A percentile compares a stretch with the other conserved stretches of the same genome.
Conservation (phyloP, 805 yeast species). For the Lachancea waltii region DNA sequence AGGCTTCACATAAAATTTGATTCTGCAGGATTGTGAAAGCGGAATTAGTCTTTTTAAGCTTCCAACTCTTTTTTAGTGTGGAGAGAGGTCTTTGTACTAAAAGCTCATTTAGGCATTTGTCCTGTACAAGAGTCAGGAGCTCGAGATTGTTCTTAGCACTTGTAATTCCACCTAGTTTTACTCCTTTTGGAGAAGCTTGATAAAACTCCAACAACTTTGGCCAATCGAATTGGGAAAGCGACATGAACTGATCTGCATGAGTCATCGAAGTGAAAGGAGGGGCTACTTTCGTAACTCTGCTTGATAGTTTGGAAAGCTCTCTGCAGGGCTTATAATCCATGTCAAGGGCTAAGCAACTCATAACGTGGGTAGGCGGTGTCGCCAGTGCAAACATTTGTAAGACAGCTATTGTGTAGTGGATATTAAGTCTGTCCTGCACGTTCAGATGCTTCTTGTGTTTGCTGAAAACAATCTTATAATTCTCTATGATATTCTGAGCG, state of each 20-base stretch:
- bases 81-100: slow-evolving; percentile 12
- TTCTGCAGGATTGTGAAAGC: slow-evolving; percentile 20
- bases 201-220: slow-evolving; percentile 36
- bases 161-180: slow-evolving; percentile 13
- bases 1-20: slow-evolving; percentile 21
- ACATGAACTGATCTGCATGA: slow-evolving; percentile 39
- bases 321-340: slow-evolving; percentile 65
- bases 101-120: slow-evolving; percentile 7
- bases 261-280: slow-evolving; percentile 37
- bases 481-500: slow-evolving; percentile 20
- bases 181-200: slow-evolving; percentile 37
- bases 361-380: slow-evolving; percentile 47
- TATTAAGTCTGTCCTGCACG: slow-evolving; percentile 24
- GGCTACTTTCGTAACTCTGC: slow-evolving; percentile 36
- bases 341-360: slow-evolving; percentile 69
- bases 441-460: slow-evolving; percentile 23
- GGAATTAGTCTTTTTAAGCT: slow-evolving; percentile 2
- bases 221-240: slow-evolving; percentile 32
- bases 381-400: slow-evolving; percentile 46
- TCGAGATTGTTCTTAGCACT: slow-evolving; percentile 17
- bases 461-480: slow-evolving; percentile 22
- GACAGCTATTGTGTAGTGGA: slow-evolving; percentile 29
- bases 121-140: slow-evolving; percentile 8
- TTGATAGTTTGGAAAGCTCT: slow-evolving; percentile 44
- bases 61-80: slow-evolving; percentile 14